Percentiles rank a stretch among this genome's conserved stretches.
These are phyloP conservation scores for Neonectria punicea DNA, from an alignment of 2,329 filamentous ascomycete genomes.

Conservation along the genomic window DNA sequence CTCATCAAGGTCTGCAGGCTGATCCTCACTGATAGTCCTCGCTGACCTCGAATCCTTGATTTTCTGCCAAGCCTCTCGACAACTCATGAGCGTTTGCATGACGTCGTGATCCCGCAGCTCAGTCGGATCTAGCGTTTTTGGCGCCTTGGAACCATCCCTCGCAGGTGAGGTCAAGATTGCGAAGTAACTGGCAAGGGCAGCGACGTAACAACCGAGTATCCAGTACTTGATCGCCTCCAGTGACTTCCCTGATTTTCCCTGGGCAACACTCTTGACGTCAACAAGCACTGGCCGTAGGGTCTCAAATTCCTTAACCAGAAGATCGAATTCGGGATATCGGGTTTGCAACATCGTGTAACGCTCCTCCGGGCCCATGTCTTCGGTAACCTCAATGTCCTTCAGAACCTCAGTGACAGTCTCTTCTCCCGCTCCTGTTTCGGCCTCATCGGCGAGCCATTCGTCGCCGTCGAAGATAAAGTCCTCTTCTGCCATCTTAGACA, in stretches of 20 bases:
- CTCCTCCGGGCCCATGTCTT: constrained; percentile 81
- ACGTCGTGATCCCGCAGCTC: constrained; percentile 90
- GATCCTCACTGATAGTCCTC: constrained; percentile 51
- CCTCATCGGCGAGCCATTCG: constrained; percentile 77
- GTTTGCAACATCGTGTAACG: constrained; percentile 78
- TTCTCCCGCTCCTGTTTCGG: constrained; percentile 60
- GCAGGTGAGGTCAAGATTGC: constrained; percentile 87
- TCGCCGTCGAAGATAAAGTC: constrained; percentile 94
- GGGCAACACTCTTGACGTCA: constrained; percentile 67
- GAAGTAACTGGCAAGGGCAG: constrained; percentile 92
- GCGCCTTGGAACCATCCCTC: constrained; percentile 63
- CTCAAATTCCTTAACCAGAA: constrained; percentile 82
- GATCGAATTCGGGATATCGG: constrained; percentile 92
- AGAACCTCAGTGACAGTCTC: constrained; percentile 87
- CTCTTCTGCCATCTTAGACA: constrained; percentile 87
- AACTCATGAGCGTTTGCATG: constrained; percentile 85
- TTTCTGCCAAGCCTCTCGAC: constrained; percentile 81
- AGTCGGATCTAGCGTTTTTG: constrained; percentile 75
- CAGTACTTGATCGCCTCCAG: constrained; percentile 79
- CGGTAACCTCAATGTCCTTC: constrained; percentile 82
- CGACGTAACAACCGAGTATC: constrained; percentile 86
- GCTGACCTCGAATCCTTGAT: constrained; percentile 72
- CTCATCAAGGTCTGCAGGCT: constrained; percentile 32
- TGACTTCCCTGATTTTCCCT: constrained; percentile 61
- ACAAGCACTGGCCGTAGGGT: constrained; percentile 74